A percentile compares a stretch with the other conserved stretches of the same genome.
Conservation (phyloP, 495 filamentous ascomycete species). For the Penicillium cinerascens region DNA sequence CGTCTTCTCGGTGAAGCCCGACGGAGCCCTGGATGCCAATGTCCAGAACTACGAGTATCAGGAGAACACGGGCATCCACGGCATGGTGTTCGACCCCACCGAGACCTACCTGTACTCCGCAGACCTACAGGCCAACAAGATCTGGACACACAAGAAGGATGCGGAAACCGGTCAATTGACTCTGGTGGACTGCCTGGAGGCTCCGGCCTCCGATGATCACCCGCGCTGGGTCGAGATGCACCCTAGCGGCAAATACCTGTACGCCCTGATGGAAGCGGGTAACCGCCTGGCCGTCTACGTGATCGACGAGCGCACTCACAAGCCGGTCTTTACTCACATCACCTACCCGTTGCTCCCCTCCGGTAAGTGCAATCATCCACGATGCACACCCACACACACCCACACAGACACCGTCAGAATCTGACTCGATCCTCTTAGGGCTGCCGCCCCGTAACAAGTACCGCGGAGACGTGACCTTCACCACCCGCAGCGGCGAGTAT, state of each 20-base stretch:
- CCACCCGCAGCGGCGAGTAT: conserved; percentile 61
- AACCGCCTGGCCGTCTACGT: conserved; percentile 77
- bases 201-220: conserved; percentile 68
- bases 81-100: conserved; percentile 82
- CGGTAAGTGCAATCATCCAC: conserved; percentile 35
- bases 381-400: too few relatives aligned
- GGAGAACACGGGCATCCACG: conserved; percentile 73
- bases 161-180: conserved; percentile 57
- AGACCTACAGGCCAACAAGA: conserved; percentile 77
- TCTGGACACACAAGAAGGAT: conserved; percentile 80
- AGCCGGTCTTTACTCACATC: conserved; percentile 78
- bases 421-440: conserved; percentile 44
- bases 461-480: conserved; percentile 72
- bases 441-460: conserved; percentile 53
- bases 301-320: conserved; percentile 68
- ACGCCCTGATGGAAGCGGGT: conserved; percentile 81
- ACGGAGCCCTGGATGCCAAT: conserved; percentile 61
- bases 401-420: background rate
- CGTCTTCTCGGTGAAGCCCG: conserved; percentile 63
- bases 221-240: conserved; percentile 84
- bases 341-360: conserved; percentile 74
- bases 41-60: conserved; percentile 78
- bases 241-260: conserved; percentile 69
- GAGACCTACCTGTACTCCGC: conserved; percentile 85
- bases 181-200: conserved; percentile 64